phyloP scores from a whole-genome alignment of 768 basidiomycete species.

The Lactarius sanguifluus region DNA sequence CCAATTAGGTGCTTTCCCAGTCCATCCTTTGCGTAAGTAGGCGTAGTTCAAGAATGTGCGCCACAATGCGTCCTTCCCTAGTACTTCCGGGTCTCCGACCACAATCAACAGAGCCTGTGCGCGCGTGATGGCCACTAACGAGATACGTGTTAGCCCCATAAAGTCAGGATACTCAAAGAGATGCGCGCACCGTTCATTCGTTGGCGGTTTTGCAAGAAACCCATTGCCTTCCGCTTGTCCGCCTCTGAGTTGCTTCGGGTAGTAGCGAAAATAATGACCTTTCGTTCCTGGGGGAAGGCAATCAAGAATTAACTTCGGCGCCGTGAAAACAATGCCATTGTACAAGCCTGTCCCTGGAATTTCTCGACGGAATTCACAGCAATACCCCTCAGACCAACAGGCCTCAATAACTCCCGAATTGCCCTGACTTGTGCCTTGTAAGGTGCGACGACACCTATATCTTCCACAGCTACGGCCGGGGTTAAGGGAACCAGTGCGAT shows the following conservation, averaged over 20 bases:
- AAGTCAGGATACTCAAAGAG: background rate
- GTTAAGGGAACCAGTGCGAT: background rate
- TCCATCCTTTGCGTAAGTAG: constrained; percentile 51
- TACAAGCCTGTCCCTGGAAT: constrained; percentile 43
- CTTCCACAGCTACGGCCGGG: constrained; percentile 29
- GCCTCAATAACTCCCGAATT: constrained; percentile 34
- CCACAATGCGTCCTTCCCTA: constrained; percentile 62
- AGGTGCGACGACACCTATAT: constrained; percentile 44
- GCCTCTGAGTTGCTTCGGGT: constrained; percentile 37
- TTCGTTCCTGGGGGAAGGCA: constrained; percentile 36
- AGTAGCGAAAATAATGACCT: constrained; percentile 41
- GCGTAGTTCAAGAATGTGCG: constrained; percentile 59
- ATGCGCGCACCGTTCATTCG: constrained; percentile 42
- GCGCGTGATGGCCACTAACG: constrained; percentile 62
- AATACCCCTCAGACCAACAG: constrained; percentile 25
- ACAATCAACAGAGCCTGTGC: constrained; percentile 63
- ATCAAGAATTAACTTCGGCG: background rate
- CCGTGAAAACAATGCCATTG: background rate
- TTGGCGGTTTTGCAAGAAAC: constrained; percentile 39
- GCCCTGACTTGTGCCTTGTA: constrained; percentile 42
- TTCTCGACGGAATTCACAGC: constrained; percentile 43
- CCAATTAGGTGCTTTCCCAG: constrained; percentile 43
- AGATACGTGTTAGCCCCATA: background rate
- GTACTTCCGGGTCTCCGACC: constrained; percentile 57
- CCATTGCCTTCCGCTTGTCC: constrained; percentile 35